Percentiles rank a stretch among this genome's conserved stretches.
Evolutionary conservation across 108 stramenopile genomes (phyloP).

Genomic region (Phaeodactylum tricornutum): DNA sequence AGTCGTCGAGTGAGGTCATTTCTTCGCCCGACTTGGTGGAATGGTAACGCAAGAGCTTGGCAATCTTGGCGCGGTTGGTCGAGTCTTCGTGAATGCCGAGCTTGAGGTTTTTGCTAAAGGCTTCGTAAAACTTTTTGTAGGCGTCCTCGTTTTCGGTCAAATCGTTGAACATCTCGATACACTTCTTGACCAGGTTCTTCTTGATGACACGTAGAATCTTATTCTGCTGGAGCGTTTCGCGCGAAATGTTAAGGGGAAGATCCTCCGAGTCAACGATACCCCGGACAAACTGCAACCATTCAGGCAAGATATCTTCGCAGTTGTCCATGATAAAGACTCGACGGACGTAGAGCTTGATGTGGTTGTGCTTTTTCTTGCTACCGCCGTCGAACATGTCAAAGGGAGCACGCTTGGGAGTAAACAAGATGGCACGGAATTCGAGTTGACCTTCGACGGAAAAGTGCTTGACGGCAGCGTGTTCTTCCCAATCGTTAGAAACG

Average conservation of each 20-base stretch:
- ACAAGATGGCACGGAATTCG: constrained; percentile 98
- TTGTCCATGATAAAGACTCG: constrained; percentile 99
- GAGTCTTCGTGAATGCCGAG: constrained; percentile 99
- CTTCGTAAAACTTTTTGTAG: constrained; percentile 99
- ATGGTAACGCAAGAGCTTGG: constrained; percentile 98
- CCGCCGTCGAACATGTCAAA: constrained; percentile 99
- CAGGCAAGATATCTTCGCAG: constrained; percentile 99
- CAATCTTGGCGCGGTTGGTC: constrained; percentile 99
- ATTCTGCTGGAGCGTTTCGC: constrained; percentile 99
- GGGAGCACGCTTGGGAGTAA: constrained; percentile 99
- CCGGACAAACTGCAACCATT: constrained; percentile 98
- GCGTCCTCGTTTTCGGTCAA: constrained; percentile 97
- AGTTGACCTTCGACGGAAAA: constrained; percentile 99
- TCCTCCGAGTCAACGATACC: constrained; percentile 99
- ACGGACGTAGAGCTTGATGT: constrained; percentile 99
- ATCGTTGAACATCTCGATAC: constrained; percentile 99
- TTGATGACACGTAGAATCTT: constrained; percentile 99
- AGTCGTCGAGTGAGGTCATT: constrained; percentile 98
- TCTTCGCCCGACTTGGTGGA: constrained; percentile 99
- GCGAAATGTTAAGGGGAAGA: constrained; percentile 99
- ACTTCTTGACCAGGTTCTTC: constrained; percentile 99
- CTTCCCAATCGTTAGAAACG: constrained; percentile 99
- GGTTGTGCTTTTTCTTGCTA: constrained; percentile 98
- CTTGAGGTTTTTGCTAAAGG: constrained; percentile 99
- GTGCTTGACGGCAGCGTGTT: constrained; percentile 99